Percentiles rank a stretch among this genome's conserved stretches.
phyloP scores from a whole-genome alignment of 257 asterid species.

The Cinchona pubescens region DNA sequence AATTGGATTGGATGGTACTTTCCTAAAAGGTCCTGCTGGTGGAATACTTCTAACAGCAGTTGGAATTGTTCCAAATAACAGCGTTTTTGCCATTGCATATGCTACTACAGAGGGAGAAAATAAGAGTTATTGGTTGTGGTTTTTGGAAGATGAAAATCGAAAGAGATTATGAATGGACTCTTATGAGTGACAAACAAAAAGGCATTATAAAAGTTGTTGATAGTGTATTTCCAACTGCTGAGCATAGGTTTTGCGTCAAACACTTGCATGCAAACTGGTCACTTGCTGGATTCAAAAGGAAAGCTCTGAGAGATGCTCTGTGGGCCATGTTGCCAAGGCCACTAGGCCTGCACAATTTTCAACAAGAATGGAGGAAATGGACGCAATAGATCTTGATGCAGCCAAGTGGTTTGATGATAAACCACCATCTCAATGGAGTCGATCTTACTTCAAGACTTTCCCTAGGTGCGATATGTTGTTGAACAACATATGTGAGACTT shows the following conservation, averaged over 20 bases:
- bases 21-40: background rate
- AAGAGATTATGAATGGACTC: conserved; percentile 1
- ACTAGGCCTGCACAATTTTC: background rate
- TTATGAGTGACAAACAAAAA: conserved; percentile 8
- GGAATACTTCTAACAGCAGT: background rate
- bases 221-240: background rate
- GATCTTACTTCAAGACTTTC: background rate
- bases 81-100: background rate
- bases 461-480: background rate
- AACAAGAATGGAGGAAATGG: background rate
- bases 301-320: too few species aligned
- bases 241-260: background rate
- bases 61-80: background rate
- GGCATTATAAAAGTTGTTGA: background rate
- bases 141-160: background rate
- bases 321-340: too few species aligned
- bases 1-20: background rate
- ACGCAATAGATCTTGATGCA: too few species aligned
- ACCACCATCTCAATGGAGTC: background rate
- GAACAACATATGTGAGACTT: background rate
- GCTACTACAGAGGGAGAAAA: background rate
- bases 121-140: background rate
- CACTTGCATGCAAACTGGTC: background rate
- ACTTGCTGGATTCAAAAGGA: background rate
- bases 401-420: background rate